Evolutionary conservation across 257 asterid genomes (phyloP).

Genomic region (Salvia miltiorrhiza): DNA sequence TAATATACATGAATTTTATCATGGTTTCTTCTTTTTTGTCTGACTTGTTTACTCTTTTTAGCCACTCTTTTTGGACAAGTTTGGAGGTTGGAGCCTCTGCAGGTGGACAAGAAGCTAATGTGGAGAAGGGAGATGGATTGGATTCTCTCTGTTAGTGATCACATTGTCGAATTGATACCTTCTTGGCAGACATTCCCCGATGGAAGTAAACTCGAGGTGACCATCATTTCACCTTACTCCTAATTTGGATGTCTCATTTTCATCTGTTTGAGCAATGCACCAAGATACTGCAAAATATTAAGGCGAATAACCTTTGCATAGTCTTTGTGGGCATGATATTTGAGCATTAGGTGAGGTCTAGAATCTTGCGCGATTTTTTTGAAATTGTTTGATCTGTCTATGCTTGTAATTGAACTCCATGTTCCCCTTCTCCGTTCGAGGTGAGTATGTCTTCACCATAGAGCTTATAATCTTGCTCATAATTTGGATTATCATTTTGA

Average conservation of each 20-base stretch:
- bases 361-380: background rate
- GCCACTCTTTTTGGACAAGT: constrained; percentile 81
- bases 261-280: background rate
- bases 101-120: constrained; percentile 57
- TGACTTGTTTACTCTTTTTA: constrained; percentile 20
- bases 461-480: background rate
- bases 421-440: background rate
- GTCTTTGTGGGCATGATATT: background rate
- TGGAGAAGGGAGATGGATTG: constrained; percentile 85
- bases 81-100: constrained; percentile 79
- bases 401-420: background rate
- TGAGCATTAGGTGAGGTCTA: background rate
- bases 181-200: constrained; percentile 78
- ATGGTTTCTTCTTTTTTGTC: background rate
- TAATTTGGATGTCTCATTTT: background rate
- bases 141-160: constrained; percentile 77
- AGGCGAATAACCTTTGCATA: background rate
- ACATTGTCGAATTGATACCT: constrained; percentile 72
- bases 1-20: background rate
- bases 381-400: background rate
- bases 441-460: background rate
- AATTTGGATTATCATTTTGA: background rate
- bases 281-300: background rate
- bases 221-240: background rate
- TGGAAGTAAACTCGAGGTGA: constrained; percentile 75